Base-by-base conservation (phyloP, 1,284 basidiomycete genomes). In the Volvariella surrecta region DNA sequence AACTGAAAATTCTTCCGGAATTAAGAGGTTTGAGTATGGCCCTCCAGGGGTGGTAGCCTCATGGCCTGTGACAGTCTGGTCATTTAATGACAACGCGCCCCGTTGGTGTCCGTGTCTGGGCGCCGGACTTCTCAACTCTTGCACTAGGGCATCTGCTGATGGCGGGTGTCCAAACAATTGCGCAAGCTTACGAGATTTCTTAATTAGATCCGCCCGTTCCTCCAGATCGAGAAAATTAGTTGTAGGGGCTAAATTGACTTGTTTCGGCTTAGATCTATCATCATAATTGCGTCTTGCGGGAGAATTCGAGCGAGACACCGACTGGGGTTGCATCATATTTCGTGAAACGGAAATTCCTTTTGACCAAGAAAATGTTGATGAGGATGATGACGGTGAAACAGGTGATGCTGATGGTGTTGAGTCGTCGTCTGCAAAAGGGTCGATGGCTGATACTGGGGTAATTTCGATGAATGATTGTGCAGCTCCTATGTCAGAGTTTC, bases 171-270 rank as follows among this genome's bases (percentile, higher is more conserved):
- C 89, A 40, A 92, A 79, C 15, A 91, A 61, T 52, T 82, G 79
- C 19, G 85, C 75, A 32, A 92, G 71, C 61, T 92, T 92, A 53
- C 80, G 76, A 22, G 79, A 76, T 50, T 82, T 80, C 41, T 78
- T 70, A 18, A 90, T 65, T 42, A 85, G 76, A 32, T 85, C 79
- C 0, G 82, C 74, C 17, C 87, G 81, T 51, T 87, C 79, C 17
- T 73, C 69, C 8, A 79, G 63, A 46, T 70, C 67, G 31, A 90
- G 76, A 45, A 72, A 64, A 57, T 88, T 88, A 2, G 77, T 80
- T 3, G 81, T 83, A 1, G 76, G 73, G 0, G 79, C 77, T 13
- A 62, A 54, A 41, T 43, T 34, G 22, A 43, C 44, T 9, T 9
- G 7, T 4, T 41, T 41, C 18, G 8, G 42, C 18, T 15, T 15